These are phyloP conservation scores for Xenosphaeropsis pyriputrescens DNA, from an alignment of 2,329 filamentous ascomycete species.

Conservation along the genomic window DNA sequence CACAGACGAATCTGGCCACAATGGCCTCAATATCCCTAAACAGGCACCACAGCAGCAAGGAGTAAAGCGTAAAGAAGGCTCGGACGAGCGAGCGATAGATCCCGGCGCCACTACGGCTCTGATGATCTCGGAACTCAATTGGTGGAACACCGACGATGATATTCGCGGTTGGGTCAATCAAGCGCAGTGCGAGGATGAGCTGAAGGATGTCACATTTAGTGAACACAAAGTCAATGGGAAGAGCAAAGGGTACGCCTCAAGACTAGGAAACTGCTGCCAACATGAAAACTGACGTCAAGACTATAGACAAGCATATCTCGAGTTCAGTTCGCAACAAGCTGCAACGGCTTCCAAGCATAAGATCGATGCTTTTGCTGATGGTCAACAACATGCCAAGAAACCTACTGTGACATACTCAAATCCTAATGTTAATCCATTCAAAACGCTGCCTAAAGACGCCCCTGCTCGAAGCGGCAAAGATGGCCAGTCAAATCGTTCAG, in stretches of 20 bases:
- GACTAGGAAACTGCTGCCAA: not conserved
- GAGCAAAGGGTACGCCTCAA: constrained; percentile 69
- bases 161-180: constrained; percentile 74
- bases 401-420: constrained; percentile 62
- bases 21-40: constrained; percentile 19
- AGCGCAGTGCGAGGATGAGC: constrained; percentile 67
- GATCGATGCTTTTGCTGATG: constrained; percentile 50
- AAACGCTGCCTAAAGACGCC: constrained; percentile 78
- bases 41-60: constrained; percentile 32
- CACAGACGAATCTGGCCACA: constrained; percentile 21
- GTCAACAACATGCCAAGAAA: constrained; percentile 42
- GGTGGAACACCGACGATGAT: constrained; percentile 96
- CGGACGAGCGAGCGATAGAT: constrained; percentile 43
- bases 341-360: constrained; percentile 73
- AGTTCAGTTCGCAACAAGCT: constrained; percentile 71
- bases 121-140: constrained; percentile 79
- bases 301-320: constrained; percentile 60
- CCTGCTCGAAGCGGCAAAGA: constrained; percentile 56
- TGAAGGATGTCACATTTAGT: constrained; percentile 90
- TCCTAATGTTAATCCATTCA: constrained; percentile 72
- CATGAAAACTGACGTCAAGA: not conserved
- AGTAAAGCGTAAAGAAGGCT: constrained; percentile 44
- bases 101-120: constrained; percentile 53
- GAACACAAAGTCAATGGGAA: constrained; percentile 99
- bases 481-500: constrained; percentile 34